A percentile compares a stretch with the other conserved stretches of the same genome.
These are phyloP conservation scores for Phycomyces blakesleeanus DNA, from an alignment of 192 early-diverging fungal genomes.

Conservation along the genomic window DNA sequence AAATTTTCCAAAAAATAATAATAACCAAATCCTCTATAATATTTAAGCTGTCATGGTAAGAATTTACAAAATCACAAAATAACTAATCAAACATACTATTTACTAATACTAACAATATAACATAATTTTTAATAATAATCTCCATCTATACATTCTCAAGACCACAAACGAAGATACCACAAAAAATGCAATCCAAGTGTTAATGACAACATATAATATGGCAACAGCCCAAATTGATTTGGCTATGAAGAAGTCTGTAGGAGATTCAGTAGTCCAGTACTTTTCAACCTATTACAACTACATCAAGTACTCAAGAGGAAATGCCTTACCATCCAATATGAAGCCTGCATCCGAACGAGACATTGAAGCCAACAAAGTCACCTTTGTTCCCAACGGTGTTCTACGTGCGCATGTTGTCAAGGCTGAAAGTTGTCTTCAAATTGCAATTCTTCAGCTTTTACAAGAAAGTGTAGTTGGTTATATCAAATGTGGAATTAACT, in stretches of 20 bases:
- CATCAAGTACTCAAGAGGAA: constrained; percentile 25
- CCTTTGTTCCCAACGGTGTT: constrained; percentile 47
- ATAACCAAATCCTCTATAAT: too few species aligned
- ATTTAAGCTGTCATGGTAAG: neutral
- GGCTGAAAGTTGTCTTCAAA: constrained; percentile 48
- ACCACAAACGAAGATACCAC: constrained; percentile 14
- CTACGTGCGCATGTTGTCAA: constrained; percentile 49
- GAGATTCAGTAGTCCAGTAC: constrained; percentile 7
- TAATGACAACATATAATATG: constrained; percentile 17
- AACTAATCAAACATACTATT: neutral
- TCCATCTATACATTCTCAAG: constrained; percentile 3
- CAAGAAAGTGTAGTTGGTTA: constrained; percentile 52
- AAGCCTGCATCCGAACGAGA: constrained; percentile 14
- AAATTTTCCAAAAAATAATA: too few species aligned
- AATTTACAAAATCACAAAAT: neutral
- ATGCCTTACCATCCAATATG: constrained; percentile 25
- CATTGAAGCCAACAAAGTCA: constrained; percentile 8
- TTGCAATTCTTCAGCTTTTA: constrained; percentile 41
- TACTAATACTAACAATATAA: too few species aligned
- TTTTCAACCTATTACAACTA: constrained; percentile 13
- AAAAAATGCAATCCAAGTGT: constrained; percentile 21
- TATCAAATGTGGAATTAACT: constrained; percentile 48
- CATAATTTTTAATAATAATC: constrained; percentile 3
- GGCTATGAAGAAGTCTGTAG: constrained; percentile 2
- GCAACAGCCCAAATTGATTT: constrained; percentile 21